These are phyloP conservation scores for Bruguiera parviflora DNA, from an alignment of 345 rosid genomes.

Conservation along the genomic window DNA sequence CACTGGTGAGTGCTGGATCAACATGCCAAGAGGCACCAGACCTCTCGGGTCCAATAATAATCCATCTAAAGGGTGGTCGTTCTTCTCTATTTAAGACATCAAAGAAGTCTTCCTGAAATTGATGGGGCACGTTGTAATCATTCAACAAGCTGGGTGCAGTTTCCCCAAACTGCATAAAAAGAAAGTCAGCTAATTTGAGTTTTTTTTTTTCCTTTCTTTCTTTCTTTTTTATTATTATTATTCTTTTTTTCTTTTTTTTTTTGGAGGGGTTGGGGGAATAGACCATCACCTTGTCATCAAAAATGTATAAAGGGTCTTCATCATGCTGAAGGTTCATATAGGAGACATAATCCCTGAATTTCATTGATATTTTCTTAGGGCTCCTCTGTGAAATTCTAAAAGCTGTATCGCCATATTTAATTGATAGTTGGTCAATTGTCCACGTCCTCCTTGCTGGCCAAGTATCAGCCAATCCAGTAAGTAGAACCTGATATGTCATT, in stretches of 20 bases:
- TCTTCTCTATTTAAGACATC: constrained; percentile 64
- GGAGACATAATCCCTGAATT: constrained; percentile 73
- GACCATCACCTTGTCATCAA: constrained; percentile 71
- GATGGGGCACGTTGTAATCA: constrained; percentile 74
- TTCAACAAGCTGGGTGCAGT: constrained; percentile 68
- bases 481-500: constrained; percentile 54
- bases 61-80: constrained; percentile 90
- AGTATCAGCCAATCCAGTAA: constrained; percentile 68
- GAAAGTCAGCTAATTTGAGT: constrained; percentile 13
- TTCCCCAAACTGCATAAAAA: constrained; percentile 72
- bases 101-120: constrained; percentile 89
- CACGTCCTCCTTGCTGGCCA: constrained; percentile 92
- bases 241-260: no score
- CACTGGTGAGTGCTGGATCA: constrained; percentile 96
- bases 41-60: constrained; percentile 94
- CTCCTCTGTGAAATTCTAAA: constrained; percentile 89
- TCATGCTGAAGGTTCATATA: constrained; percentile 77
- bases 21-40: constrained; percentile 99
- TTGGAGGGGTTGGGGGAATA: no score
- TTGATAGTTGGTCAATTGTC: constrained; percentile 64
- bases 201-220: no score
- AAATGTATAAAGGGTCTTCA: constrained; percentile 94
- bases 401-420: constrained; percentile 57
- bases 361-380: constrained; percentile 56
- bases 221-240: no score